Percentiles rank a stretch among this genome's conserved stretches.
Evolutionary conservation across 306 rosid genomes (phyloP).

Genomic region (Sophora flavescens): DNA sequence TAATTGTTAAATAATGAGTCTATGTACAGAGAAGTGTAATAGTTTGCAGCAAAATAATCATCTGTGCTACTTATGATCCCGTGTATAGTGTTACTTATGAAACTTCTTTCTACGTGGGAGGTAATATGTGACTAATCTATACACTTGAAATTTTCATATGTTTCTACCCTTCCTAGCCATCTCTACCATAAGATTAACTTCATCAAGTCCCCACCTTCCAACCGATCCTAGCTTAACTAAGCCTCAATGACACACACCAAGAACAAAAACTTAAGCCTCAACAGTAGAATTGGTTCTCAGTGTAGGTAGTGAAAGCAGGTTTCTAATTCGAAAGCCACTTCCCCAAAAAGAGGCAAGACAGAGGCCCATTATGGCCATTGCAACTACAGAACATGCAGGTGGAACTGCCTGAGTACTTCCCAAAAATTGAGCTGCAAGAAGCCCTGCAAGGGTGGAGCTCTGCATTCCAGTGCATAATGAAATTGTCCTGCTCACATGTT

Average conservation of each 20-base stretch:
- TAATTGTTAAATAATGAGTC: neutral
- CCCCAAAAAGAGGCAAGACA: conserved; percentile 98
- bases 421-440: conserved; percentile 94
- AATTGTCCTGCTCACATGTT: conserved; percentile 76
- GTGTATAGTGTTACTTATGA: conserved; percentile 29
- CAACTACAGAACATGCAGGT: conserved; percentile 93
- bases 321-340: conserved; percentile 69
- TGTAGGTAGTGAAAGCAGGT: conserved; percentile 57
- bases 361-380: conserved; percentile 97
- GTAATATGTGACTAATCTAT: conserved; percentile 36
- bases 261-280: conserved; percentile 45
- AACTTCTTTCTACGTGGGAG: conserved; percentile 37
- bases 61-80: conserved; percentile 12
- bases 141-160: conserved; percentile 36
- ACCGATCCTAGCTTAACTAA: neutral
- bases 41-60: conserved; percentile 29
- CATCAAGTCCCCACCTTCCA: conserved; percentile 9
- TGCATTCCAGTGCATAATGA: conserved; percentile 99
- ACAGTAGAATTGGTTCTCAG: conserved; percentile 57
- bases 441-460: conserved; percentile 97
- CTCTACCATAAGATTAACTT: conserved; percentile 14
- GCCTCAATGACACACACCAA: conserved; percentile 10
- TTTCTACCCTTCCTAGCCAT: conserved; percentile 45
- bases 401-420: conserved; percentile 97
- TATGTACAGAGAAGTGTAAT: conserved; percentile 39